Evolutionary conservation across 352 stramenopile species (phyloP), one percentile per base, ranked within the genome.

Genomic region (Pythium periplocum): DNA sequence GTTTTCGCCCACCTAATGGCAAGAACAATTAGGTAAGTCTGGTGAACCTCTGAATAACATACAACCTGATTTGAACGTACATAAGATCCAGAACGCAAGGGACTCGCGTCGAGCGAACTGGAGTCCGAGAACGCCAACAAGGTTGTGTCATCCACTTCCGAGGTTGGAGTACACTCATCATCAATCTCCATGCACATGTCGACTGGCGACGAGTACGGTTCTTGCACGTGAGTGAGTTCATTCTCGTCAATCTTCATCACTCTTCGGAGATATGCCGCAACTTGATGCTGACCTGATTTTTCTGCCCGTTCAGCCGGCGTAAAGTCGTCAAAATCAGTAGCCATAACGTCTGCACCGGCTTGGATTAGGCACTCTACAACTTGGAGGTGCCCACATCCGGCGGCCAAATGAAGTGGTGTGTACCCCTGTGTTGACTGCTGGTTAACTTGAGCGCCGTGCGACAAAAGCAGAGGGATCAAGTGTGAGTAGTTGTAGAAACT

Each of bases 401-500:
- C 81, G 34, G 85, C 85, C 45, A 93, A 55, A 54, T 95, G 85
- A n/a, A 95, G 73, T 34, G 85, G 69, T 42, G 85, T 89, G 44
- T 93, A 79, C 0, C 84, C 83, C 62, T 90, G 81, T 2, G 78
- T 92, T 51, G 76, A 93, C 54, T 89, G 74, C 55, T 94, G 85
- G 53, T 96, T 93, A 8, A 93, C 72, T 42, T 90, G 78, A 2
- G 82, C 86, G 10, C 86, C 86, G 52, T 94, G 86, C 34, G 83
- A 79, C 9, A 94, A 56, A 26, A 96, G 59, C 26, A 93, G 58
- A 26, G 76, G 79, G 12, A 96, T 81, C 39, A 96, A 61, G 45
- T 85, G 71, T 11, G 71, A 73, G 59, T 93, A 91, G 51, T 93
- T 92, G 71, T 94, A 96, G 51, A 93, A 93, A 57, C 85, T 89